These are phyloP conservation scores for Phytophthora aleatoria DNA, from an alignment of 352 stramenopile genomes.

Conservation along the genomic window DNA sequence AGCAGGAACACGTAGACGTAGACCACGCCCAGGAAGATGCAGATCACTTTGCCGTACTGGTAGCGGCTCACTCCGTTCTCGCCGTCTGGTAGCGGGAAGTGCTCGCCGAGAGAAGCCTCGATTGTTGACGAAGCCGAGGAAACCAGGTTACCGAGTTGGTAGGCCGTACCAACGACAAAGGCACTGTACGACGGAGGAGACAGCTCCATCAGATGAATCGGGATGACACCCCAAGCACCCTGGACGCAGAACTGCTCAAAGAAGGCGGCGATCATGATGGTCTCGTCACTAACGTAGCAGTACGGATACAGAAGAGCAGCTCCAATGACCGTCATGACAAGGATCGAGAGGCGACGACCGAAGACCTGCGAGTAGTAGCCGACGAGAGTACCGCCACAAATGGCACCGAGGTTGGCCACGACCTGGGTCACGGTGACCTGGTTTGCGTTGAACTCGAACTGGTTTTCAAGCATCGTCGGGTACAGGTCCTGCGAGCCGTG, in stretches of 20 bases:
- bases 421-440: constrained; percentile 55
- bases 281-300: constrained; percentile 37
- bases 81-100: constrained; percentile 45
- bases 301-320: constrained; percentile 56
- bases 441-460: constrained; percentile 47
- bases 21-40: constrained; percentile 51
- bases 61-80: constrained; percentile 35
- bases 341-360: constrained; percentile 49
- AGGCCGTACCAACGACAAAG: constrained; percentile 52
- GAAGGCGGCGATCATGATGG: constrained; percentile 48
- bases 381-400: constrained; percentile 49
- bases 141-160: constrained; percentile 64
- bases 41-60: constrained; percentile 61
- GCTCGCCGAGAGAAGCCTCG: constrained; percentile 49
- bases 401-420: constrained; percentile 53
- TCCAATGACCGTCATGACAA: constrained; percentile 38
- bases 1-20: constrained; percentile 54
- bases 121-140: constrained; percentile 60
- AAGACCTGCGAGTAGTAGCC: constrained; percentile 65
- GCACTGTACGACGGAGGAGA: constrained; percentile 55
- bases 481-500: constrained; percentile 60
- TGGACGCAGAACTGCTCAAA: constrained; percentile 52
- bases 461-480: constrained; percentile 58
- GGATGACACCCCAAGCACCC: constrained; percentile 55
- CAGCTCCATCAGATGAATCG: constrained; percentile 54